Base-by-base conservation (phyloP, 2,329 filamentous ascomycete genomes). In the Fusarium ramigenum region DNA sequence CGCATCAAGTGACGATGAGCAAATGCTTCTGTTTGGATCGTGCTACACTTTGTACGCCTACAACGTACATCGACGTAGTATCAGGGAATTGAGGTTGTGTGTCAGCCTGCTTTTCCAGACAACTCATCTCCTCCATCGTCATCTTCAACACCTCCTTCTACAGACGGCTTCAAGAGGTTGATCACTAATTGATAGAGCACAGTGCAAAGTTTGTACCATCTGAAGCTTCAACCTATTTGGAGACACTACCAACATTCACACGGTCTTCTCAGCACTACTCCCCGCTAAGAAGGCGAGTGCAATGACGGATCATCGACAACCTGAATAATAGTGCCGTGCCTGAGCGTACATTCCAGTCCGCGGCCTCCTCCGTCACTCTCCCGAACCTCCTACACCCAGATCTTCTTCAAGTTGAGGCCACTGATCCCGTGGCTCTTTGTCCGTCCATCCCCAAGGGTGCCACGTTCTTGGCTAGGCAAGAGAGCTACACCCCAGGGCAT, bases 391-490 rank as follows among this genome's bases (percentile, higher is more conserved):
- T 32, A 54, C 57, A 18, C 47, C 39, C 9, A 42, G 30, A 52
- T 40, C 28, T 4, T 34, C 49, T 43, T 46, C 49, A 39, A 23
- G 28, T 43, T n/a, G 60, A 21, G 60, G 60, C 47, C 65, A 59
- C 34, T 73, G 57, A 60, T 34, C 70, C 61, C 54, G 61, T 71
- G 70, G 61, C 57, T 70, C 62, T 52, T 58, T 62, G n/a, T 40
- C 57, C 63, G 32, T 34, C 62, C 49, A 34, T 58, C 50, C 59
- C 19, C 63, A 72, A 58, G 49, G 49, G 44, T 63, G 65, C 74
- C 69, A 73, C 64, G 57, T 67, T 66, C 65, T 72, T 69, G 71
- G 71, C 60, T 72, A 49, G 52, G 40, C 44, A 71, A 63, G 62
- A 73, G 68, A 60, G 46, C 50, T 32, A 50, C 61, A 73, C 34